These are phyloP conservation scores for Hordeum pubiflorum DNA, from an alignment of 202 grass and related monocot genomes.

Conservation along the genomic window DNA sequence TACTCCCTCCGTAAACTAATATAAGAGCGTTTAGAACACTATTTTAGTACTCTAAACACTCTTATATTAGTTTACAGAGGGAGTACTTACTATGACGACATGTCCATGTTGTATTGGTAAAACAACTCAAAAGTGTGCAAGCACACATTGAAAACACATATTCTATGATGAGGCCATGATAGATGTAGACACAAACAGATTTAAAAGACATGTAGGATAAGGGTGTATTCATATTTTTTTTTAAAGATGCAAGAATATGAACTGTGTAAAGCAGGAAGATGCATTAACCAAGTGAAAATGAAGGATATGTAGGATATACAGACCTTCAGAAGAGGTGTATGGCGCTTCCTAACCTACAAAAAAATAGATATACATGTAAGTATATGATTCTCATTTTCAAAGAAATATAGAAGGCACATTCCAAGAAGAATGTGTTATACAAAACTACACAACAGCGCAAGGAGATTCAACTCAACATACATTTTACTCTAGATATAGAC, in stretches of 20 bases:
- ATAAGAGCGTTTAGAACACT: too few relatives aligned
- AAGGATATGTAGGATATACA: conserved; percentile 20
- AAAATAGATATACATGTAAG: not conserved
- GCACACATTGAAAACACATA: not conserved
- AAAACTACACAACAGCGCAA: conserved; percentile 4
- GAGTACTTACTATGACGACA: not conserved
- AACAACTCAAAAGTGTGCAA: not conserved
- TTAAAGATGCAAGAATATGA: conserved; percentile 1
- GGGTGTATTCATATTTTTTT: not conserved
- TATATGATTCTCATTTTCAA: not conserved
- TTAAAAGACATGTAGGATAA: not conserved
- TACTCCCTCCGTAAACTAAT: not conserved
- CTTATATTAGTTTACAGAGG: too few relatives aligned
- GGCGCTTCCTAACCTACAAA: conserved; percentile 67
- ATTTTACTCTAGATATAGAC: not conserved
- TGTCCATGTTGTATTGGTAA: not conserved
- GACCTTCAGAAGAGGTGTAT: conserved; percentile 93
- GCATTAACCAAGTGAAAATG: not conserved
- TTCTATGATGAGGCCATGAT: not conserved
- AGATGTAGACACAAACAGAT: not conserved
- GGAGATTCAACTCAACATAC: not conserved
- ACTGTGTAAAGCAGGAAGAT: conserved; percentile 10
- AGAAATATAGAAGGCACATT: not conserved
- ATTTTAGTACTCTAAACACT: too few relatives aligned
- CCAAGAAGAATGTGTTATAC: not conserved